Evolutionary conservation across 441 rosid genomes (phyloP).

Genomic region (Eutrema salsugineum): DNA sequence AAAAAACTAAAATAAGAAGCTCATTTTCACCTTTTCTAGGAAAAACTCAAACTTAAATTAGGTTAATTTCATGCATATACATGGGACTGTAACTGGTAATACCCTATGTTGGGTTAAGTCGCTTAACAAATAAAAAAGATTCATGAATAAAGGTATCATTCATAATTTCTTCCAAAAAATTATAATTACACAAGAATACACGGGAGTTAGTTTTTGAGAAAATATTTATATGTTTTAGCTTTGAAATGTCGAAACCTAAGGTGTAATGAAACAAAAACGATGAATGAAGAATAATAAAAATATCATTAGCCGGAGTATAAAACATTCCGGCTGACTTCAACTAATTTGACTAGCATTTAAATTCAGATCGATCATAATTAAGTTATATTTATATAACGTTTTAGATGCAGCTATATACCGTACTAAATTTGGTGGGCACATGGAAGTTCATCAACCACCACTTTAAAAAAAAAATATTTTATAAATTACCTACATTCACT

Average conservation of each 20-base stretch:
- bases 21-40: neutral
- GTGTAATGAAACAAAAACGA: neutral
- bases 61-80: neutral
- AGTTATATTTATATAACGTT: neutral
- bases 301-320: neutral
- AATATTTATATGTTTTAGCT: neutral
- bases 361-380: neutral
- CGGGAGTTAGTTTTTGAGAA: neutral
- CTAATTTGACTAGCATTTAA: slow-evolving; percentile 11
- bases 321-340: neutral
- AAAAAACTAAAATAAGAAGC: neutral
- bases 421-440: neutral
- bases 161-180: neutral
- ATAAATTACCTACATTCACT: neutral
- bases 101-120: neutral
- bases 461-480: neutral
- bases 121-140: neutral
- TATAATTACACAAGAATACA: neutral
- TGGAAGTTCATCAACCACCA: neutral
- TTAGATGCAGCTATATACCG: neutral
- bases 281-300: neutral
- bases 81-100: neutral
- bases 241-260: neutral
- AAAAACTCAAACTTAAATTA: neutral
- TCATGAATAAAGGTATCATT: neutral